These are phyloP conservation scores for Ogataea angusta DNA, from an alignment of 805 yeast genomes.

Conservation along the genomic window DNA sequence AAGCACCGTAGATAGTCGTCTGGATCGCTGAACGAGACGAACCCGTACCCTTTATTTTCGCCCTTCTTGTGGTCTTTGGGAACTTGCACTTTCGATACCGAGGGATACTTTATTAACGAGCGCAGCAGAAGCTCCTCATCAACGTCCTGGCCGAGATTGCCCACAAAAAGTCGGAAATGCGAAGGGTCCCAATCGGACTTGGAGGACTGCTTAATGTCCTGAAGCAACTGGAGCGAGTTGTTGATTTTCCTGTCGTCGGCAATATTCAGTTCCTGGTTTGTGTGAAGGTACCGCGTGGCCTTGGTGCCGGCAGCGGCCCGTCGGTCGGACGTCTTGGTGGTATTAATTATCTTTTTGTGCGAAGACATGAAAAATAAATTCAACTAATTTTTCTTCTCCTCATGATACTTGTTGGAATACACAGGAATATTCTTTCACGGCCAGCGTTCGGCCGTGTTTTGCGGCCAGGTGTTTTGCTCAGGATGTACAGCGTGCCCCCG, in stretches of 20 bases:
- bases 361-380: neutral
- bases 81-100: slow-evolving; percentile 57
- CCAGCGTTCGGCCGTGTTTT: neutral
- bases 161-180: slow-evolving; percentile 71
- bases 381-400: neutral
- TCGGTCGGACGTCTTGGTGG: slow-evolving; percentile 47
- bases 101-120: slow-evolving; percentile 52
- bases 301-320: slow-evolving; percentile 51
- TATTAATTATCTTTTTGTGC: slow-evolving; percentile 14
- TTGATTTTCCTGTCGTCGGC: slow-evolving; percentile 14
- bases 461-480: neutral
- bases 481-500: neutral
- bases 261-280: slow-evolving; percentile 25
- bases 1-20: slow-evolving; percentile 69
- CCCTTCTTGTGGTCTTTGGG: slow-evolving; percentile 48
- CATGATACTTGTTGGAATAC: neutral
- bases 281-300: slow-evolving; percentile 42
- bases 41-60: slow-evolving; percentile 67
- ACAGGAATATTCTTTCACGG: neutral
- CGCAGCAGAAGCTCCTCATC: slow-evolving; percentile 51
- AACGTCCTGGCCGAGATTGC: slow-evolving; percentile 68
- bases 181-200: slow-evolving; percentile 61
- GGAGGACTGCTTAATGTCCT: slow-evolving; percentile 12
- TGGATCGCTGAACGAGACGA: slow-evolving; percentile 62
- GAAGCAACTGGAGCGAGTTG: slow-evolving; percentile 20